A percentile compares a stretch with the other conserved stretches of the same genome.
phyloP scores from a whole-genome alignment of 345 rosid genomes.

The Acer saccharum region DNA sequence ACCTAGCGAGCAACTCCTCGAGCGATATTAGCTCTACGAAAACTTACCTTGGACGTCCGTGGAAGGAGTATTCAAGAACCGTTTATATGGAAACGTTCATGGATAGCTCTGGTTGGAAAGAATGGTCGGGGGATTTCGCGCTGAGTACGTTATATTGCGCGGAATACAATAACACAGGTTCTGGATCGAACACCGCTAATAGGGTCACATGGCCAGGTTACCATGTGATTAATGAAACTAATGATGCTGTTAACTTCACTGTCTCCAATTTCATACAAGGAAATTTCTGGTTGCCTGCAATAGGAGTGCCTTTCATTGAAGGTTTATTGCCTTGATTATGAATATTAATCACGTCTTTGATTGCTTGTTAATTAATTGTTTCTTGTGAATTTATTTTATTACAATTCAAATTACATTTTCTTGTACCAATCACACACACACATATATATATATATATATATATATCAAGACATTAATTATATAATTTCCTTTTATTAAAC shows the following conservation, averaged over 20 bases:
- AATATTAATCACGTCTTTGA: too few relatives aligned
- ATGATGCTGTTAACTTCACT: constrained; percentile 30
- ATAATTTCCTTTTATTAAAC: too few relatives aligned
- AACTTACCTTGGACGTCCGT: constrained; percentile 39
- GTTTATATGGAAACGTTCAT: constrained; percentile 37
- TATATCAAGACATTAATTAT: too few relatives aligned
- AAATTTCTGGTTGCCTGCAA: constrained; percentile 32
- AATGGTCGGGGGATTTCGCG: constrained; percentile 30
- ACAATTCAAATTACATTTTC: too few relatives aligned
- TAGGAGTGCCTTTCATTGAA: constrained; percentile 31
- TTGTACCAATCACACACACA: not conserved
- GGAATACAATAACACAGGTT: constrained; percentile 37
- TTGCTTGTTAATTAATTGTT: not conserved
- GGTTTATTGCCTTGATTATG: constrained; percentile 16
- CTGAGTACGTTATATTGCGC: constrained; percentile 34
- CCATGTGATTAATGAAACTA: constrained; percentile 24
- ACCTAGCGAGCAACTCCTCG: constrained; percentile 13
- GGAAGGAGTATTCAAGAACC: constrained; percentile 43
- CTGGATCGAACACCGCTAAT: constrained; percentile 19
- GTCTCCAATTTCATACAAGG: constrained; percentile 23
- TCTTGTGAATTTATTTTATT: not conserved
- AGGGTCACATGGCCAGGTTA: constrained; percentile 27
- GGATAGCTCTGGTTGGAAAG: constrained; percentile 31
- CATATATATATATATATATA: too few relatives aligned
- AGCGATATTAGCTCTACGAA: constrained; percentile 11